phyloP scores from a whole-genome alignment of 140 eudicot genomes.

The Oenanthe javanica region DNA sequence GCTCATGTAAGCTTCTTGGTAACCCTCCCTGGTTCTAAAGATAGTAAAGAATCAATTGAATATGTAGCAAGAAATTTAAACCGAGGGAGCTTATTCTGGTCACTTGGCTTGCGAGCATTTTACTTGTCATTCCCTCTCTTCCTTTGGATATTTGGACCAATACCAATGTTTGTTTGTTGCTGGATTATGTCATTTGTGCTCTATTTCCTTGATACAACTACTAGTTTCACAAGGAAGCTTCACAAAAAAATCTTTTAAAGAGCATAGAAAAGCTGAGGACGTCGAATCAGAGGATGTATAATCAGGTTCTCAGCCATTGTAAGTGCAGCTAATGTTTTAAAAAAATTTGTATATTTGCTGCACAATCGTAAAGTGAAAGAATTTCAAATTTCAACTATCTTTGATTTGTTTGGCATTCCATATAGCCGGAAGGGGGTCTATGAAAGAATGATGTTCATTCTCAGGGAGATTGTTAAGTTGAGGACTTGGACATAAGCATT shows the following conservation, averaged over 20 bases:
- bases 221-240: slow-evolving; percentile 55
- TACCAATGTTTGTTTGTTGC: slow-evolving; percentile 76
- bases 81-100: slow-evolving; percentile 88
- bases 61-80: slow-evolving; percentile 63
- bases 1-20: slow-evolving; percentile 84
- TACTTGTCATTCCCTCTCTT: slow-evolving; percentile 87
- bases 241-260: slow-evolving; percentile 40
- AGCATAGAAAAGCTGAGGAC: slow-evolving; percentile 16
- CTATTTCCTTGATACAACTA: slow-evolving; percentile 80
- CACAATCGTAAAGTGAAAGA: not conserved
- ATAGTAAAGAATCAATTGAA: slow-evolving; percentile 38
- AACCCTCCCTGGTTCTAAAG: slow-evolving; percentile 51
- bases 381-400: not conserved
- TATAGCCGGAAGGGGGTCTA: not conserved
- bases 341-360: not conserved
- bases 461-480: not conserved
- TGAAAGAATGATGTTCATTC: not conserved
- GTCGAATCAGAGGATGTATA: slow-evolving; percentile 8
- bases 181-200: slow-evolving; percentile 51
- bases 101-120: slow-evolving; percentile 75
- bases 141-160: slow-evolving; percentile 89
- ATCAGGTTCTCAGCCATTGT: slow-evolving; percentile 10
- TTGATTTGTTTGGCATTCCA: not conserved
- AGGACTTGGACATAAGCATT: not conserved
- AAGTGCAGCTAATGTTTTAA: not conserved